Evolutionary conservation across 2,329 filamentous ascomycete genomes (phyloP), one percentile per base, ranked within the genome.

Genomic region (Penicillium oxalicum): DNA sequence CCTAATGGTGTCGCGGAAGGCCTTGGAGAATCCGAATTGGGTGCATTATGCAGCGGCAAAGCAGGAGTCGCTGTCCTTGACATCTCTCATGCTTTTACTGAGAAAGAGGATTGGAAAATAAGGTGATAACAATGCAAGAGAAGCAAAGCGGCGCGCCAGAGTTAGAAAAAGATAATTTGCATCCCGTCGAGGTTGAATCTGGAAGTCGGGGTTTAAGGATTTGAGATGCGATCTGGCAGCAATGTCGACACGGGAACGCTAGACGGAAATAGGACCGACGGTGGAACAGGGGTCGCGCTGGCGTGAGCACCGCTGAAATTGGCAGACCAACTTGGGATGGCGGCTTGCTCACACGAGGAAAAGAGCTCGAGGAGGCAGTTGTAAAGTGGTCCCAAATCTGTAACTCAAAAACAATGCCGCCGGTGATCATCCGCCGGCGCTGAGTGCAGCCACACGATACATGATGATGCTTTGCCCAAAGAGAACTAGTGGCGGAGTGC

Each of bases 41-140:
- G 66, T 60, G 74, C 73, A 74, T 80, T 76, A 70, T 78, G 75
- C 59, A 80, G 69, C 59, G 80, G 80, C 53, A 83, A 70, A 55
- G 77, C 73, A 60, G 80, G 79, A 56, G 79, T 78, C 57, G 74
- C 73, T 64, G 77, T 75, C 71, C 75, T 78, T 71, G 80, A 83
- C 81, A 84, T 84, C 64, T 81, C 73, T 76, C 74, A 77, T 67
- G 61, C 64, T 63, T 61, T 62, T 52, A 44, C 54, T 42, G 49
- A 50, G 50, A 40, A 47, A 27, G 51, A 46, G 33, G 47, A 45
- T 28, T 34, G n/a, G 36, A 39, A 48, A 41, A 33, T 29, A 40
- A 11, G 29, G 29, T 8, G 40, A 38, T 47, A 41, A 18, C 18
- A 18, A 18, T 18, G 18, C 18, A 34, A 25, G 18, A 18, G 42